Conservation (phyloP, 2,329 filamentous ascomycete genomes). For the Alternaria rosae region DNA sequence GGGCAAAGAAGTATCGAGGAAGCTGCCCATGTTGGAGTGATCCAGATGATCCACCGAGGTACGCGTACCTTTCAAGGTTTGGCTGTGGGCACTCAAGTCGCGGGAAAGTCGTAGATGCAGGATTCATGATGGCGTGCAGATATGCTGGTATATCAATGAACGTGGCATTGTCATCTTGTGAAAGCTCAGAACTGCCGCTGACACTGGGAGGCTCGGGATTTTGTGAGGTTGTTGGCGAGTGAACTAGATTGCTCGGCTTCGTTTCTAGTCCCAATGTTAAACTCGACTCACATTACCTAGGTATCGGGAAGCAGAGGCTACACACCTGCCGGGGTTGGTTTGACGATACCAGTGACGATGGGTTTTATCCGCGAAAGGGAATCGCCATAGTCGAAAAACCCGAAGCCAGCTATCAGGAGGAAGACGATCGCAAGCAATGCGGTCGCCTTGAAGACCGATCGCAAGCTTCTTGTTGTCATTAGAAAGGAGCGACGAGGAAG, state of each 20-base stretch:
- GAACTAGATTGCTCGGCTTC: not conserved
- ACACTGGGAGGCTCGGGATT: too few species aligned
- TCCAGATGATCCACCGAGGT: conserved; percentile 16
- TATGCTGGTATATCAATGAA: conserved; percentile 22
- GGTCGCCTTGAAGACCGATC: conserved; percentile 21
- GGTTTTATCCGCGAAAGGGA: conserved; percentile 4
- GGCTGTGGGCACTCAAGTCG: conserved; percentile 29
- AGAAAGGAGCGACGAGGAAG: not conserved
- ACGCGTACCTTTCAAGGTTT: conserved; percentile 24
- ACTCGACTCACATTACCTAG: not conserved
- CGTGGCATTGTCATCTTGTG: conserved; percentile 20
- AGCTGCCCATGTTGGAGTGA: conserved; percentile 8
- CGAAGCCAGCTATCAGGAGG: conserved; percentile 18
- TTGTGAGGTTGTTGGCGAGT: too few species aligned
- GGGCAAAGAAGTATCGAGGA: conserved; percentile 56
- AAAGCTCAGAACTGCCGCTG: not conserved
- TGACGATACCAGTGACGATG: conserved; percentile 5
- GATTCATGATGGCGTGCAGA: conserved; percentile 27
- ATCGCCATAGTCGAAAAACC: conserved; percentile 17
- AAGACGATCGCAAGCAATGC: conserved; percentile 17
- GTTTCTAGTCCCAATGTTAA: conserved; percentile 5
- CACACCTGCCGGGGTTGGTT: conserved; percentile 6
- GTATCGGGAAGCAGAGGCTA: not conserved
- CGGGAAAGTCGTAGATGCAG: conserved; percentile 19
- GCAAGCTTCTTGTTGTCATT: conserved; percentile 19